Evolutionary conservation across 768 basidiomycete species (phyloP), one percentile per base, ranked within the genome.

Genomic region (Artomyces pyxidatus): DNA sequence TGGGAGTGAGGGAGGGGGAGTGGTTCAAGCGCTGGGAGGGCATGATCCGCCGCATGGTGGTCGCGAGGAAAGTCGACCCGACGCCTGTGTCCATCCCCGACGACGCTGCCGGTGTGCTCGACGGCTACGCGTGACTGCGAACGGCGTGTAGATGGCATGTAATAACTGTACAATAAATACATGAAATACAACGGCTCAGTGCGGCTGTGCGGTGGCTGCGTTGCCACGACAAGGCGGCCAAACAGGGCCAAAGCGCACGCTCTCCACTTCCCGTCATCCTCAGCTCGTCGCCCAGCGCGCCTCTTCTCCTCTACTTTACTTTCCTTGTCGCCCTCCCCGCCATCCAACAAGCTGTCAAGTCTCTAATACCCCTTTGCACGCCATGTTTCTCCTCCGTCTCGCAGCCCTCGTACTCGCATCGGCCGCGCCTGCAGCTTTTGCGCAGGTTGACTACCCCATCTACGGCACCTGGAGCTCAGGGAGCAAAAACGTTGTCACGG

Each of bases 381-480:
- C 25, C 7, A 46, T 46, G 45, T 37, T 22, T 22, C 5, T 46
- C 17, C 51, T 68, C 25, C 43, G 61, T 45, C 47, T 61, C 23
- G 53, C 68, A 25, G 63, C 64, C 17, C 40, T 55, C 9, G 27
- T 64, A 8, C 57, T 64, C 51, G 67, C 59, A 27, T 44, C 67
- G 30, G 62, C 57, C 19, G n/a, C n/a, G n/a, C 71, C 72, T 59
- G 26, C 47, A 10, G 30, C 45, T 21, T 37, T 35, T 22, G 45
- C 45, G 6, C 45, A 35, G 32, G 80, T 68, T 59, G 63, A 76
- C 59, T 90, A 90, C 0, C 42, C 68, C 47, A 68, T 97, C 44
- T 54, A 60, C 26, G 95, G 95, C 0, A 93, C 92, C 10, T 98
- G 95, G 95, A 76, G 76, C 42, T 83, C 89, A 30, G 90, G 90